Evolutionary conservation across 2,329 filamentous ascomycete species (phyloP), one percentile per base, ranked within the genome.

Genomic region (Curvularia sp.): DNA sequence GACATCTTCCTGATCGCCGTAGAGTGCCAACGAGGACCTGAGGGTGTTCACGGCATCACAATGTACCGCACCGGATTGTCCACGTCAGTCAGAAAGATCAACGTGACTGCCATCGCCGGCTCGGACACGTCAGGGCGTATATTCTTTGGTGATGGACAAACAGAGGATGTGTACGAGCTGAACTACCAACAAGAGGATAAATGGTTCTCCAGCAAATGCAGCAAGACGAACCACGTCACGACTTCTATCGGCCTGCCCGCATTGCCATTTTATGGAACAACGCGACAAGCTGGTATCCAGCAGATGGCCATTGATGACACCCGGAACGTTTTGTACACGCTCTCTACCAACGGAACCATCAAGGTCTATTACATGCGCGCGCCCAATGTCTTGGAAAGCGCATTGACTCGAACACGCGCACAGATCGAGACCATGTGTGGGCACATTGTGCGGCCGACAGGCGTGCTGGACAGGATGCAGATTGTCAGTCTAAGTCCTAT

Each of bases 181-280:
- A 93, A 90, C 67, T 99, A 99, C 75, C 94, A 98, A 78, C 93
- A 97, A 72, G 93, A 98, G 76, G 95, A 99, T 78, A 90, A 91
- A 68, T 99, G 95, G 95, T 99, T 99, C 74, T 89, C 91, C 52
- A 93, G 88, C 76, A 87, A 90, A 65, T 96, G 92, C 74, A 88
- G 89, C 59, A 97, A 93, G 78, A 88, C 94, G 63, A 96, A 96
- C 74, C 95, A 97, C 75, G 94, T 76, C 89, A 48, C 89, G 86
- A 74, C 87, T 86, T 81, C 84, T 84, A 55, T 88, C 86, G 83
- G 90, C 2, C 80, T 92, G 3, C 85, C 86, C 0, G 66, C 72
- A 18, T 52, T 75, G 21, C 60, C 71, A 10, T 73, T 67, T 55
- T 72, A 73, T 28, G 59, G 69, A 15, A 64, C 66, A 1, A 53